A percentile compares a stretch with the other conserved stretches of the same genome.
These are phyloP conservation scores for Tetrahymena malaccensis DNA, from an alignment of 73 alveolate genomes.

Conservation along the genomic window DNA sequence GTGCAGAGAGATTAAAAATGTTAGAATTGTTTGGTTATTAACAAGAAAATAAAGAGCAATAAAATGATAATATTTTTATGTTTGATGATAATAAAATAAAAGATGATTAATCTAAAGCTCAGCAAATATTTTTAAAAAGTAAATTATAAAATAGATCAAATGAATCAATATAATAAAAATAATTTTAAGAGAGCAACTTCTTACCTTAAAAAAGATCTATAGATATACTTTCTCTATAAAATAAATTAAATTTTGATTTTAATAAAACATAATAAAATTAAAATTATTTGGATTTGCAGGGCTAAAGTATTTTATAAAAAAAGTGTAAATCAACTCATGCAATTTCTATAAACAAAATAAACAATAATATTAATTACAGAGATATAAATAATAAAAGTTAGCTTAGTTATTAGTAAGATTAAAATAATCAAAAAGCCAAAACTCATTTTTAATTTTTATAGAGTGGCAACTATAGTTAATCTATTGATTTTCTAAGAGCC, in stretches of 20 bases:
- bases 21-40: neutral
- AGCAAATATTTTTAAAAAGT: neutral
- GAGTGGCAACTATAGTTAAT: neutral
- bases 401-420: neutral
- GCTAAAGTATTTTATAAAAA: neutral
- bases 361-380: neutral
- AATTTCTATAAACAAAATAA: neutral
- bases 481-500: neutral
- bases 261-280: neutral
- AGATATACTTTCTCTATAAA: neutral
- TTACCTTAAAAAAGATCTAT: neutral
- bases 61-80: neutral
- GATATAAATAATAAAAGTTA: neutral
- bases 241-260: neutral
- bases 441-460: neutral
- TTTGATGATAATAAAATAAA: neutral
- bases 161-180: neutral
- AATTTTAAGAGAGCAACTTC: neutral
- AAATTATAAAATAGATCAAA: neutral
- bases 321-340: neutral
- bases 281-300: neutral
- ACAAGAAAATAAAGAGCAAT: neutral
- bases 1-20: neutral
- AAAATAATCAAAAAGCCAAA: neutral
- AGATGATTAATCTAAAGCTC: neutral